phyloP scores from a whole-genome alignment of 495 filamentous ascomycete species.

The Lepidopterella palustris region DNA sequence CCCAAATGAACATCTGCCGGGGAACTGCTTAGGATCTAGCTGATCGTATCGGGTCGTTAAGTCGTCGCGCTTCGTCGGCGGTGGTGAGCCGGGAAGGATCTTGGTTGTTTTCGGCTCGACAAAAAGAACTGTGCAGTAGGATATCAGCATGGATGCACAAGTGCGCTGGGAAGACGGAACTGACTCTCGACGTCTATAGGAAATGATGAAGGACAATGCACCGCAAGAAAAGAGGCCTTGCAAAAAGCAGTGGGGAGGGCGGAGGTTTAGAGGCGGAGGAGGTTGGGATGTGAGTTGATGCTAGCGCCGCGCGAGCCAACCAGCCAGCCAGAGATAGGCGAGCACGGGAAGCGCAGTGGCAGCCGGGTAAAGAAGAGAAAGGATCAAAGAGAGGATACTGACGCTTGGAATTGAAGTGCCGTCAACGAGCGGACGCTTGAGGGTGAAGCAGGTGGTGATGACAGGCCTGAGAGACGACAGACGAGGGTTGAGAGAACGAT shows the following conservation, averaged over 20 bases:
- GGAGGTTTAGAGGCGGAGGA: constrained; percentile 32
- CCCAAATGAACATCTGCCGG: constrained; percentile 9
- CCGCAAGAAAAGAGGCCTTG: constrained; percentile 7
- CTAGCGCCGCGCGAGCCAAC: constrained; percentile 30
- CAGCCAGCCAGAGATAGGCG: constrained; percentile 29
- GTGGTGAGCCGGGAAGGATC: constrained; percentile 14
- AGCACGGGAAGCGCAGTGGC: constrained; percentile 21
- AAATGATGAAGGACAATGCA: constrained; percentile 14
- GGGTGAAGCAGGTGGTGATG: neutral
- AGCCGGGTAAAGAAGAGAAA: neutral
- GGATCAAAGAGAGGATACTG: neutral
- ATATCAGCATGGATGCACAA: neutral
- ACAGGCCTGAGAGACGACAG: neutral
- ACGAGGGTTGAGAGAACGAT: neutral
- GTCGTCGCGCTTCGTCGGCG: constrained; percentile 17
- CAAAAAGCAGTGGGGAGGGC: constrained; percentile 29
- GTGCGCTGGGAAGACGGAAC: neutral
- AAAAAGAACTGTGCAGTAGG: constrained; percentile 9
- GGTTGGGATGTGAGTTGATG: constrained; percentile 32
- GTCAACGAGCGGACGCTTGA: constrained; percentile 18
- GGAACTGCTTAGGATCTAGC: constrained; percentile 9
- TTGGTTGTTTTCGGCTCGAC: constrained; percentile 7
- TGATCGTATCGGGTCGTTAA: constrained; percentile 8
- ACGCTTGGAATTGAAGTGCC: neutral
- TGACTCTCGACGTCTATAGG: constrained; percentile 16